Base-by-base conservation (phyloP, 2,329 filamentous ascomycete genomes). In the Chaetomium strumarium region DNA sequence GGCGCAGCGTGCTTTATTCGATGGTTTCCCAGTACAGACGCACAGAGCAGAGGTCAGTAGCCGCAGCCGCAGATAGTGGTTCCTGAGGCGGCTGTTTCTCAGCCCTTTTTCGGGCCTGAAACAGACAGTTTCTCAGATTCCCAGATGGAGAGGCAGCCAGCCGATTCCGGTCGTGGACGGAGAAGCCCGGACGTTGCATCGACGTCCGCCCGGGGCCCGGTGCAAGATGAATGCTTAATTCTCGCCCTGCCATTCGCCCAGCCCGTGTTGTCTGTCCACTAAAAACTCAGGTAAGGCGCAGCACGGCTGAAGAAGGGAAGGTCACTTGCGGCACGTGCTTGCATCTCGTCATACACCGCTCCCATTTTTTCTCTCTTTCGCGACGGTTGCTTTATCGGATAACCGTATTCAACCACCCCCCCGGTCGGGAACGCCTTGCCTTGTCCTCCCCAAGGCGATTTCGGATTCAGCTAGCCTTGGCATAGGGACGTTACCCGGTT, bases 251-350 rank as follows among this genome's bases (percentile, higher is more conserved):
- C 38, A 58, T 60, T 60, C 55, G 58, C 46, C 42, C 31, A 50
- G 11, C 44, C 20, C 30, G 34, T 48, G 39, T 33, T 42, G 41
- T n/a, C 19, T 53, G 36, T 47, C 19, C 53, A 41, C 56, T 60
- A 57, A 60, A 49, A 54, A 48, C 38, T 55, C 56, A 57, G 59
- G 58, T 55, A 58, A 57, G 59, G 58, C 59, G 60, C 58, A 61
- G 58, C 53, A 53, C 58, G 58, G 60, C 60, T 62, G 58, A 62
- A 57, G 47, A 24, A n/a, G 34, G 34, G n/a, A n/a, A 20, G 14
- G 17, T n/a, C 40, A 37, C 47, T 34, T 24, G 8, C 29, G 41
- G 34, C 42, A 43, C 38, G 31, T 46, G 38, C 37, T 43, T 52
- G 38, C 38, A 33, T 38, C 44, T 46, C 45, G 50, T 53, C 49